Conservation (phyloP, 139 green algal genomes). For the Micromonas commoda region DNA sequence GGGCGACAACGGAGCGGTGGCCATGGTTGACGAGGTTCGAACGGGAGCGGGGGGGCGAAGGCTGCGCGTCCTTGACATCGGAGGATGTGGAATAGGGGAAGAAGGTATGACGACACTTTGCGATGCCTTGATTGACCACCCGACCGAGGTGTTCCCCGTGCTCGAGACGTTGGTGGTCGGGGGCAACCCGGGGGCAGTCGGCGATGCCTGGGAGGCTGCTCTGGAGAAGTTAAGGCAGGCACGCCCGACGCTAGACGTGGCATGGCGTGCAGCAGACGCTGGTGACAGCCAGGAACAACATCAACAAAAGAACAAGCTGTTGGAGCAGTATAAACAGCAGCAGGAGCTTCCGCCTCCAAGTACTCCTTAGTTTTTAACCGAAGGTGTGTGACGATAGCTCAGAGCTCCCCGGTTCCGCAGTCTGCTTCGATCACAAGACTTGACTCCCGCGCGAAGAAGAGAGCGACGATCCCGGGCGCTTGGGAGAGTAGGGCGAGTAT, state of each 20-base stretch:
- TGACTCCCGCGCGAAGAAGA: too few relatives aligned
- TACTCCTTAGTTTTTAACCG: too few relatives aligned
- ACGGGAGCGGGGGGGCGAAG: too few relatives aligned
- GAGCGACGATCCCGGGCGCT: too few relatives aligned
- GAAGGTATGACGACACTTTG: not conserved
- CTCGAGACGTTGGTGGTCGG: constrained; percentile 9
- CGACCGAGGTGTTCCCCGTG: not conserved
- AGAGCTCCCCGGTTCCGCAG: too few relatives aligned
- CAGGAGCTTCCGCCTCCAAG: too few relatives aligned
- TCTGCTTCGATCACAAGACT: too few relatives aligned
- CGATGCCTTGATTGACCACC: not conserved
- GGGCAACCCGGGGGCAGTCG: not conserved
- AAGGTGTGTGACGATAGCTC: too few relatives aligned
- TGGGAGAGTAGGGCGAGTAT: not conserved
- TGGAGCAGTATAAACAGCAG: too few relatives aligned
- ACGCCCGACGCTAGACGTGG: not conserved
- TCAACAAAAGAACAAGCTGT: too few relatives aligned
- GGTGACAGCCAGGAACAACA: not conserved
- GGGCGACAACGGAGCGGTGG: not conserved
- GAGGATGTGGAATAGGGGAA: not conserved
- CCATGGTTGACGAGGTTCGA: not conserved
- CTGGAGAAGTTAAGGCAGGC: not conserved
- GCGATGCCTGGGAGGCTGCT: not conserved
- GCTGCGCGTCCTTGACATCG: not conserved
- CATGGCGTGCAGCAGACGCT: constrained; percentile 2